Percentiles rank a stretch among this genome's conserved stretches.
Conservation (phyloP, 208 protist species). For the Trichomonas gallinae region DNA sequence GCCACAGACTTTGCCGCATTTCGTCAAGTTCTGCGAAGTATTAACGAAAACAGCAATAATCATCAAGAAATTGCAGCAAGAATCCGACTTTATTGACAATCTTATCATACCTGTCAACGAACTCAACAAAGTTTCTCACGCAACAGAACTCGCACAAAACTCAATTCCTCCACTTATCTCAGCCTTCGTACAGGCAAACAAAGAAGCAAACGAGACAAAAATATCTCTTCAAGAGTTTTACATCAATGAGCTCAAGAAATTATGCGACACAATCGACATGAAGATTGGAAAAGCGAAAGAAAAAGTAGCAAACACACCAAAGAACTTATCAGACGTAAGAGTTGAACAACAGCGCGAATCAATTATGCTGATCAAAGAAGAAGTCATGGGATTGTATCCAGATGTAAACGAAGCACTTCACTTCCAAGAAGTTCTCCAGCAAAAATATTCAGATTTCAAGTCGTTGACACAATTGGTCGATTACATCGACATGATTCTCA, state of each 20-base stretch:
- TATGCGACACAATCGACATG: background rate
- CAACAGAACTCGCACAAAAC: background rate
- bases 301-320: background rate
- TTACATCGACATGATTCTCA: background rate
- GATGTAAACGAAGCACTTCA: background rate
- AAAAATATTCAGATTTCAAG: slow-evolving; percentile 3
- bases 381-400: background rate
- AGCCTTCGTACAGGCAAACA: background rate
- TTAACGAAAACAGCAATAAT: background rate
- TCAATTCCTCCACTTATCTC: background rate
- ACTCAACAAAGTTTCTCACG: background rate
- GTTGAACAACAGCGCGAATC: background rate
- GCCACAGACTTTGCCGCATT: background rate
- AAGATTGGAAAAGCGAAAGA: background rate
- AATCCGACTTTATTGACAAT: background rate
- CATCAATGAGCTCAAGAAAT: background rate
- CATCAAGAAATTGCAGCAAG: background rate
- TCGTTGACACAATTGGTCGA: background rate
- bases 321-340: background rate
- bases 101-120: background rate
- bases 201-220: background rate
- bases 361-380: background rate
- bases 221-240: background rate
- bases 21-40: background rate
- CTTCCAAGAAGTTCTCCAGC: background rate